Base-by-base conservation (phyloP, 768 basidiomycete genomes). In the Boletellus ananiceps region DNA sequence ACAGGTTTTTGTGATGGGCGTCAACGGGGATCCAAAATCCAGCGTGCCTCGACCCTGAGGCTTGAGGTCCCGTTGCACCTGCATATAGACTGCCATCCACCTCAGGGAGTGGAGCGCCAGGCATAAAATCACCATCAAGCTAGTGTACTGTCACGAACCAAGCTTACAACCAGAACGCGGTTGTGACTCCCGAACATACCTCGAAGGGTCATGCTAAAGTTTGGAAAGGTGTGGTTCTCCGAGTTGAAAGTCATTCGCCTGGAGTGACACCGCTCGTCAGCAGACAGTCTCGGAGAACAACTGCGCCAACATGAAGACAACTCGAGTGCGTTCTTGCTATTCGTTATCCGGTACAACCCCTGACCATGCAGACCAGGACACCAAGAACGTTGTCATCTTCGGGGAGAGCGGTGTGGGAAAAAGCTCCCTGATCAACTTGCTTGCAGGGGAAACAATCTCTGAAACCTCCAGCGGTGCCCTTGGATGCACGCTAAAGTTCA, bases 381-480 rank as follows among this genome's bases (percentile, higher is more conserved):
- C 14, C 25, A 64, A 52, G 29, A 76, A 75, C 35, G 39, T 76
- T 27, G 50, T 76, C 15, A 21, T 76, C 29, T 76, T 76, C 46
- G 74, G 75, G 15, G 73, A 75, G 44, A 63, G 65, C 2, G 74
- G 75, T 14, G 50, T 66, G 44, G 69, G 71, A 15, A 76, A 77
- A 52, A 77, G 75, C 50, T 73, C 72, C 12, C 51, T 76, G n/a
- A 59, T 77, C 49, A 77, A 75, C 50, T 62, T 77, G 59, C 50
- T 77, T 16, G 61, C 58, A 2, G 65, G 63, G 9, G 6, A 34
- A 6, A 55, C 55, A 13, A 42, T 59, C 11, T 69, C 69, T 1
- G 41, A 45, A 11, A 61, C 62, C 13, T 73, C 71, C 5, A 68
- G 63, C 37, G 55, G 59, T 4, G 65, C 68, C 1, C 42, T 53